Base-by-base conservation (phyloP, 176 grass and related monocot species). In the Lolium perenne region DNA sequence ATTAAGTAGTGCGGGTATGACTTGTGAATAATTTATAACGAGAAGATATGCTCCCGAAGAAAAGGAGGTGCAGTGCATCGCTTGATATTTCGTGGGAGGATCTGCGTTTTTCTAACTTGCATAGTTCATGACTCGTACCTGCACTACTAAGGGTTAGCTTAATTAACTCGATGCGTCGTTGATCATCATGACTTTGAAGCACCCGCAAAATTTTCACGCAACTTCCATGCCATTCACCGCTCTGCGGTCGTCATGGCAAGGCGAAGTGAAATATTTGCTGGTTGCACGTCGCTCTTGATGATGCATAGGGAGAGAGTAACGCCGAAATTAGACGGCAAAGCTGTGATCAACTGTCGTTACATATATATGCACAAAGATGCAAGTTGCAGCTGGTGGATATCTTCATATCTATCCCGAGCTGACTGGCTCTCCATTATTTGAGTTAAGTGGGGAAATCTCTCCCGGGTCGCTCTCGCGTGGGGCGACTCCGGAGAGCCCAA, bases 111-210 rank as follows among this genome's bases (percentile, higher is more conserved):
- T 61, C 32, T 10, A 53, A 15, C 50, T 53, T 53, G 12, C 50
- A 18, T 13, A 50, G 48, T 50, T 50, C 48, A n/a, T 50, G 48
- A 50, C 11, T 47, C 21, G 0, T 56, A 49, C 40, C 5, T 22
- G 1, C 17, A 54, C 82, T 45, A 50, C 26, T 38, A 64, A 41
- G 9, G n/a, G 63, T 90, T 50, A 54, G 76, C 63, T 38, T 82
- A 86, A 40, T 77, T 77, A 77, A 86, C 40, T n/a, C 21, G 25
- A 61, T 53, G 2, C 1, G 59, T 81, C 60, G 40, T 20, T 53
- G 43, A 79, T 53, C 53, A 60, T 62, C 53, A 60, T 62, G 74
- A 88, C 48, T 51, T 7, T 43, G 35, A 66, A 80, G 23, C 65
- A 56, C 57, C 32, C 45, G 10, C 40, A 56, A 11, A 2, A 55